Conservation (phyloP, 768 basidiomycete species). For the Boletus rufocinnamomeus region DNA sequence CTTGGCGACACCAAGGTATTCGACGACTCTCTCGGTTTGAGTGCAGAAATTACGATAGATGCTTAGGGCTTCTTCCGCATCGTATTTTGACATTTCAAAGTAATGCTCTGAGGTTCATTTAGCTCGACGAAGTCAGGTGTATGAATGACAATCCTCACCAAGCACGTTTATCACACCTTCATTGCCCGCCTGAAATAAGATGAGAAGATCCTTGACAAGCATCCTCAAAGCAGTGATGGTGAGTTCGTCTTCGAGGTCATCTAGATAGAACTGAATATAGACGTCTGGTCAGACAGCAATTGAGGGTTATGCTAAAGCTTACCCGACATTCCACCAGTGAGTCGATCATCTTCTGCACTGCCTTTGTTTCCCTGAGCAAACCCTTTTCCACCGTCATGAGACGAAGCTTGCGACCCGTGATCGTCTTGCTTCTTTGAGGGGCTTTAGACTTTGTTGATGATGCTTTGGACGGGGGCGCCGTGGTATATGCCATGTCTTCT, state of each 20-base stretch:
- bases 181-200: constrained; percentile 94
- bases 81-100: constrained; percentile 96
- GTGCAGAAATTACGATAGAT: constrained; percentile 95
- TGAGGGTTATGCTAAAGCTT: constrained; percentile 33
- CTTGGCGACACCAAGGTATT: constrained; percentile 88
- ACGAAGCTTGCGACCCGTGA: constrained; percentile 81
- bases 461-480: constrained; percentile 29
- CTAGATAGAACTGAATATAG: constrained; percentile 78
- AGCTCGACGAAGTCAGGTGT: constrained; percentile 7
- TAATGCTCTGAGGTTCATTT: constrained; percentile 72
- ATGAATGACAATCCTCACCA: constrained; percentile 48
- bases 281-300: constrained; percentile 1
- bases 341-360: constrained; percentile 90
- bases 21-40: constrained; percentile 90
- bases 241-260: constrained; percentile 90
- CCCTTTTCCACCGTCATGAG: constrained; percentile 97
- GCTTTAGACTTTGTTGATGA: constrained; percentile 37
- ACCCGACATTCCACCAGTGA: constrained; percentile 85
- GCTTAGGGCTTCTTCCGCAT: constrained; percentile 78
- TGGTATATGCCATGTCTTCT: constrained; percentile 47
- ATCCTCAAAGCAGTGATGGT: constrained; percentile 86
- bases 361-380: constrained; percentile 85
- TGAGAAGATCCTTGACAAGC: constrained; percentile 94
- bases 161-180: constrained; percentile 88
- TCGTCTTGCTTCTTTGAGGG: constrained; percentile 68